Conservation (phyloP, 2,329 filamentous ascomycete species). For the Plenodomus tracheiphilus region DNA sequence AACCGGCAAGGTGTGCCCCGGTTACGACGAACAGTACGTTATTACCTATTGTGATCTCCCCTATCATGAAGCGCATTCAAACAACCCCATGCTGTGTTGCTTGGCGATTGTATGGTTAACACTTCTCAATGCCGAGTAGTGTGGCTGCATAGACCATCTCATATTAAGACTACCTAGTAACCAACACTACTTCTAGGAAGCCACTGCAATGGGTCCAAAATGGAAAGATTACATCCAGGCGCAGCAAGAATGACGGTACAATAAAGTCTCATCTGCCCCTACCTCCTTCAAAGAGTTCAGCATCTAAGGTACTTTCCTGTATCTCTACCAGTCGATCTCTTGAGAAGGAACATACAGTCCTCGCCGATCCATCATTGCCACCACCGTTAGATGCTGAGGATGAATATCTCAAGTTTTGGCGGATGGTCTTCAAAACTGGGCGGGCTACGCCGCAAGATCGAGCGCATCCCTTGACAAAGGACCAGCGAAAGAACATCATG, state of each 20-base stretch:
- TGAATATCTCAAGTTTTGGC: not conserved
- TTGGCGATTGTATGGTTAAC: not conserved
- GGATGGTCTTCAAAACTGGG: not conserved
- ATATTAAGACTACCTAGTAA: not conserved
- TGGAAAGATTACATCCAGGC: conserved; percentile 34
- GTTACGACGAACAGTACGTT: conserved; percentile 28
- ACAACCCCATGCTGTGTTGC: not conserved
- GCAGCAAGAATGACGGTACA: conserved; percentile 17
- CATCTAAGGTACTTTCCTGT: not conserved
- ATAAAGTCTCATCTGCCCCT: conserved; percentile 6
- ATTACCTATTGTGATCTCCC: not conserved
- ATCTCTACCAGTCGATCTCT: not conserved
- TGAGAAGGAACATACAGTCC: not conserved
- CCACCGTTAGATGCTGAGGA: not conserved
- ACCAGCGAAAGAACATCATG: not conserved
- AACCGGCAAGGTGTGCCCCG: conserved; percentile 33
- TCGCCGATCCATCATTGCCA: not conserved
- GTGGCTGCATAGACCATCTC: not conserved
- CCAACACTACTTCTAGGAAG: conserved; percentile 8
- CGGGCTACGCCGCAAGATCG: not conserved
- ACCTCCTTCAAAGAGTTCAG: not conserved
- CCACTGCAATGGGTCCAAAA: conserved; percentile 39
- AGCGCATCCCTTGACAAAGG: not conserved
- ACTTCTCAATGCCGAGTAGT: not conserved
- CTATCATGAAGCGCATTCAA: not conserved